Conservation (phyloP, 208 protist genomes). For the Trypanosoma cruzi region DNA sequence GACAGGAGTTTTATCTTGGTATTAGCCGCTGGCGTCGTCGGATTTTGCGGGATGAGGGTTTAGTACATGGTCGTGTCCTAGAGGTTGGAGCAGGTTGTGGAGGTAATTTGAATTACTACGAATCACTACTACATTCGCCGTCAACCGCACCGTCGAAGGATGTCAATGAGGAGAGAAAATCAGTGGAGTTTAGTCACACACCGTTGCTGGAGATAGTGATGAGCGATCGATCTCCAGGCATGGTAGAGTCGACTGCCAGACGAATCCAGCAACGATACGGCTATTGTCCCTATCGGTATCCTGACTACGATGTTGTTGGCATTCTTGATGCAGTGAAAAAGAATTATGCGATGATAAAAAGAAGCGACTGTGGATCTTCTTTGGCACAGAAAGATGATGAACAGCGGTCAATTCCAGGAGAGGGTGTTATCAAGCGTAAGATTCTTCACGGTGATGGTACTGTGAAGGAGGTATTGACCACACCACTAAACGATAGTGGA, state of each 20-base stretch:
- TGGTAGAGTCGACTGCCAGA: slow-evolving; percentile 62
- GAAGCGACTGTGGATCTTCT: neutral
- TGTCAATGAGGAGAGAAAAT: neutral
- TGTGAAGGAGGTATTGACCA: slow-evolving; percentile 49
- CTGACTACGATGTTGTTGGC: slow-evolving; percentile 64
- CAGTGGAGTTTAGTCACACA: neutral
- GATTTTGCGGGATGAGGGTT: slow-evolving; percentile 68
- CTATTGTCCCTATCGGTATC: slow-evolving; percentile 79
- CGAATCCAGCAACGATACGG: slow-evolving; percentile 60
- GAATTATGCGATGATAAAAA: neutral
- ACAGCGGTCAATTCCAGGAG: slow-evolving; percentile 11
- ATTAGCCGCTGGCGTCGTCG: slow-evolving; percentile 72
- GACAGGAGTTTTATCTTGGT: slow-evolving; percentile 86
- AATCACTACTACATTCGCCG: slow-evolving; percentile 4
- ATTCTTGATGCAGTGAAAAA: slow-evolving; percentile 40
- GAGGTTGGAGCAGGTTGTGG: slow-evolving; percentile 88
- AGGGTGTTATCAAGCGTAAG: slow-evolving; percentile 40
- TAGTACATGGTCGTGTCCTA: slow-evolving; percentile 68
- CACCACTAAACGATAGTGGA: slow-evolving; percentile 41
- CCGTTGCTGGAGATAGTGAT: slow-evolving; percentile 61
- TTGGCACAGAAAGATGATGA: slow-evolving; percentile 2
- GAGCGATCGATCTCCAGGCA: slow-evolving; percentile 74
- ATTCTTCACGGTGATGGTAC: slow-evolving; percentile 55
- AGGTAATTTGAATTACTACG: slow-evolving; percentile 70
- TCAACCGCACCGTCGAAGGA: neutral